These are phyloP conservation scores for Alternaria sp. DNA, from an alignment of 2,329 filamentous ascomycete genomes.

Conservation along the genomic window DNA sequence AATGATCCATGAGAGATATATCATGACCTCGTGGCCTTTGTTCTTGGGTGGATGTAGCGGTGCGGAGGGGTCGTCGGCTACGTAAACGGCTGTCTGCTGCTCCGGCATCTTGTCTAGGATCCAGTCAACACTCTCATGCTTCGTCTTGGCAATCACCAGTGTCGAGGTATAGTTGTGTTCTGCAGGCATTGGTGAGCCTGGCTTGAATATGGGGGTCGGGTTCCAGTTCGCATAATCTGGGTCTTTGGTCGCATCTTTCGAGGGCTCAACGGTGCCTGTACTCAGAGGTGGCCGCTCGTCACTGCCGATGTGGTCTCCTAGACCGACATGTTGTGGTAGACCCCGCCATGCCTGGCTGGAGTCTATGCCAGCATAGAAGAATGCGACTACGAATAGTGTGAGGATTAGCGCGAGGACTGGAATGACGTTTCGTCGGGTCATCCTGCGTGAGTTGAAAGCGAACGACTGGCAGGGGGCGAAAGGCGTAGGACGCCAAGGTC, in stretches of 20 bases:
- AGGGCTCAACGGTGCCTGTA: slow-evolving; percentile 7
- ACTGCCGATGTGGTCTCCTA: slow-evolving; percentile 45
- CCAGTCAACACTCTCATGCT: slow-evolving; percentile 61
- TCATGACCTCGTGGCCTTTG: slow-evolving; percentile 68
- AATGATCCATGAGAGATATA: slow-evolving; percentile 68
- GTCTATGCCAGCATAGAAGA: slow-evolving; percentile 48
- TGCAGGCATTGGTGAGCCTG: slow-evolving; percentile 45
- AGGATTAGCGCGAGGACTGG: slow-evolving; percentile 40
- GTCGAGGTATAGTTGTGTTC: slow-evolving; percentile 61
- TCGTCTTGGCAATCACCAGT: slow-evolving; percentile 62
- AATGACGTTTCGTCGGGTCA: slow-evolving; percentile 38
- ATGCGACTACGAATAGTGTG: slow-evolving; percentile 46
- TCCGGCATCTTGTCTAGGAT: slow-evolving; percentile 60
- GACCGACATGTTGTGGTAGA: slow-evolving; percentile 50
- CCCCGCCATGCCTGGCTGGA: slow-evolving; percentile 45
- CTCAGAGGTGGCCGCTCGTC: slow-evolving; percentile 15
- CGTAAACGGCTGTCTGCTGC: slow-evolving; percentile 57
- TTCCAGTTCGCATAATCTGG: slow-evolving; percentile 48
- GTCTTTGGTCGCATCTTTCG: slow-evolving; percentile 22
- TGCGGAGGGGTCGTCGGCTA: slow-evolving; percentile 58
- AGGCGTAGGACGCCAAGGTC: neutral
- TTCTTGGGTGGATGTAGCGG: slow-evolving; percentile 60
- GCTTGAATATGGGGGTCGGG: slow-evolving; percentile 41
- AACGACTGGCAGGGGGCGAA: slow-evolving; percentile 1
- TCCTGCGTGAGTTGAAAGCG: slow-evolving; percentile 14